phyloP scores from a whole-genome alignment of 441 rosid species.

The Populus hybrid region DNA sequence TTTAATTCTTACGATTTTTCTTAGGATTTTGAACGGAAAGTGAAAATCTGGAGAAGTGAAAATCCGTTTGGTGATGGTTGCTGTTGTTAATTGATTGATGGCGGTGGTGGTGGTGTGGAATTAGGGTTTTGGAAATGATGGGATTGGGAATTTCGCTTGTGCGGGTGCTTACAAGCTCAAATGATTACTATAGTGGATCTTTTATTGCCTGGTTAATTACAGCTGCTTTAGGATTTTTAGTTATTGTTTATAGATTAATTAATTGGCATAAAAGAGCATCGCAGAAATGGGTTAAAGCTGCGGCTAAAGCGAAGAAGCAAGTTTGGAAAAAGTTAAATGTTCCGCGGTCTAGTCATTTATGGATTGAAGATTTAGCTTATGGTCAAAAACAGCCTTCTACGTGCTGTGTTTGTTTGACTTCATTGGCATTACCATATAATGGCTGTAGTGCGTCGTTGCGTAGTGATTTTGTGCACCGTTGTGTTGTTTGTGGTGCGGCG shows the following conservation, averaged over 20 bases:
- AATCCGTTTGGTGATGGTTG: background rate
- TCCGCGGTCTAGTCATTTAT: slow-evolving; percentile 53
- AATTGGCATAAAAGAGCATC: slow-evolving; percentile 58
- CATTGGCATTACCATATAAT: slow-evolving; percentile 37
- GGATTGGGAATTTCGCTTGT: background rate
- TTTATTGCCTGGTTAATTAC: slow-evolving; percentile 46
- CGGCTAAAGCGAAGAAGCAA: slow-evolving; percentile 52
- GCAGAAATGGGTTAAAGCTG: slow-evolving; percentile 55
- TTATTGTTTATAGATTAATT: slow-evolving; percentile 38
- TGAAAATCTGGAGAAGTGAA: too few species aligned
- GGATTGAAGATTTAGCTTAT: slow-evolving; percentile 50
- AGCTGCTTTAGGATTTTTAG: slow-evolving; percentile 39
- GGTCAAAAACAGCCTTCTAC: slow-evolving; percentile 44
- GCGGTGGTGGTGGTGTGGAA: background rate
- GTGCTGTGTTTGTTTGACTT: slow-evolving; percentile 56
- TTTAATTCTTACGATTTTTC: background rate
- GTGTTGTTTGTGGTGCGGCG: slow-evolving; percentile 56
- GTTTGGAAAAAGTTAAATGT: slow-evolving; percentile 57
- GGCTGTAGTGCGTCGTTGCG: slow-evolving; percentile 32
- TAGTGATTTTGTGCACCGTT: slow-evolving; percentile 43
- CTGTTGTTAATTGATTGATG: background rate
- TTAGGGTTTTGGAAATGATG: background rate
- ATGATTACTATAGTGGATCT: background rate
- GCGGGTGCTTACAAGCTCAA: background rate
- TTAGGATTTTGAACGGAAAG: background rate